Conservation (phyloP, 2,329 filamentous ascomycete species). For the Fusarium fracticaudum region DNA sequence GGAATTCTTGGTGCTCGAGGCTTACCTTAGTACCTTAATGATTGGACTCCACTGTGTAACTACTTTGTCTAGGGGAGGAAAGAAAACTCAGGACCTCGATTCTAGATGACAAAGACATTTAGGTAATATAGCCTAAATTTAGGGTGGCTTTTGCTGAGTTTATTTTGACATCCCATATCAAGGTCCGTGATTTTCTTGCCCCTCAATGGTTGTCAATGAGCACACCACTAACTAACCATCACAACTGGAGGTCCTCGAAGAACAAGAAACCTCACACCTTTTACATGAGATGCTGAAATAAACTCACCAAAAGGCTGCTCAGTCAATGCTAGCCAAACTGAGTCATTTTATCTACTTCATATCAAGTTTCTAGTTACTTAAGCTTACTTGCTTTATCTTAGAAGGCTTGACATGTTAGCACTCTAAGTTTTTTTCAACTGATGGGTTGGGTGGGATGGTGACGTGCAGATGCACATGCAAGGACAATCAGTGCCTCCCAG, state of each 20-base stretch:
- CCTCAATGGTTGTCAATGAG: not conserved
- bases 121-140: too few species aligned
- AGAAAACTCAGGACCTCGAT: too few species aligned
- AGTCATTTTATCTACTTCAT: too few species aligned
- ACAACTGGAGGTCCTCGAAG: not conserved
- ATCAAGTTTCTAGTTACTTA: not conserved
- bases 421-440: not conserved
- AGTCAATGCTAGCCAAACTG: not conserved
- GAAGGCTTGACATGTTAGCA: not conserved
- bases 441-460: not conserved
- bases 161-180: too few species aligned
- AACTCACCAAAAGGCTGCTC: not conserved
- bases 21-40: not conserved
- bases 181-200: too few species aligned
- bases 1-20: conserved; percentile 4
- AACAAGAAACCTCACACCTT: not conserved
- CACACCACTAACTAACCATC: not conserved
- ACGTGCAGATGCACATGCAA: conserved; percentile 6
- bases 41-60: conserved; percentile 19
- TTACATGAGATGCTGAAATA: not conserved
- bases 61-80: not conserved
- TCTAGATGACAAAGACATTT: too few species aligned
- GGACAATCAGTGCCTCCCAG: not conserved
- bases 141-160: too few species aligned
- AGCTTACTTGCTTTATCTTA: not conserved